Evolutionary conservation across 2,329 filamentous ascomycete genomes (phyloP).

Genomic region (Pleoardoris graminearum): DNA sequence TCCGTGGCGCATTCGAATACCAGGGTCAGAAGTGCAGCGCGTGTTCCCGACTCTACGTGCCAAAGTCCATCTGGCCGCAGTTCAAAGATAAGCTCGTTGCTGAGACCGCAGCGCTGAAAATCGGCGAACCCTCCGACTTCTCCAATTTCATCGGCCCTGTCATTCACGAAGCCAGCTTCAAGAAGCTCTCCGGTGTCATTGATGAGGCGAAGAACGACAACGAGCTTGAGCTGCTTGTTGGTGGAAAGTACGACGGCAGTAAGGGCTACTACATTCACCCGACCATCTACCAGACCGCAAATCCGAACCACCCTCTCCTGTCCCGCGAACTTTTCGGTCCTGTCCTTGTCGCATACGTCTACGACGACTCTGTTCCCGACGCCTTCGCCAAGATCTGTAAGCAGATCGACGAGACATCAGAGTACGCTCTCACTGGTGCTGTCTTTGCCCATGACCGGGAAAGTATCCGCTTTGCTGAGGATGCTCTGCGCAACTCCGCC

Average conservation of each 20-base stretch:
- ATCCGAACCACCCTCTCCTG: slow-evolving; percentile 74
- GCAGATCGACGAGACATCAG: slow-evolving; percentile 70
- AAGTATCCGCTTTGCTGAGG: slow-evolving; percentile 69
- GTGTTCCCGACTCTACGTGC: slow-evolving; percentile 77
- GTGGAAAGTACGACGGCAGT: slow-evolving; percentile 75
- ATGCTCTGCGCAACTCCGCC: slow-evolving; percentile 70
- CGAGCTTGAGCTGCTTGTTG: slow-evolving; percentile 72
- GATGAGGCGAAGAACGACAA: slow-evolving; percentile 77
- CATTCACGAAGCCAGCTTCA: slow-evolving; percentile 66
- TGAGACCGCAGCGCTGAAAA: slow-evolving; percentile 71
- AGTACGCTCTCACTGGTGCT: slow-evolving; percentile 77
- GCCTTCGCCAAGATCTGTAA: slow-evolving; percentile 64
- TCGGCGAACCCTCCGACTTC: slow-evolving; percentile 71
- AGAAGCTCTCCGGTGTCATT: slow-evolving; percentile 76
- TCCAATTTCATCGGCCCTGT: slow-evolving; percentile 85
- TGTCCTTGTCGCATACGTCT: slow-evolving; percentile 73
- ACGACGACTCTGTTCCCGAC: slow-evolving; percentile 65
- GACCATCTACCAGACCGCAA: slow-evolving; percentile 76
- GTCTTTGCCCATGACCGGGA: slow-evolving; percentile 73
- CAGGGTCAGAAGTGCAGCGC: slow-evolving; percentile 92
- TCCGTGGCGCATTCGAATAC: slow-evolving; percentile 87
- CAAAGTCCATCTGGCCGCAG: slow-evolving; percentile 72
- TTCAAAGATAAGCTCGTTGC: slow-evolving; percentile 68
- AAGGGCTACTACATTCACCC: slow-evolving; percentile 84
- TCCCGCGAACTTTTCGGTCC: slow-evolving; percentile 83